phyloP scores from a whole-genome alignment of 2,329 filamentous ascomycete genomes.

The Clonostachys solani region DNA sequence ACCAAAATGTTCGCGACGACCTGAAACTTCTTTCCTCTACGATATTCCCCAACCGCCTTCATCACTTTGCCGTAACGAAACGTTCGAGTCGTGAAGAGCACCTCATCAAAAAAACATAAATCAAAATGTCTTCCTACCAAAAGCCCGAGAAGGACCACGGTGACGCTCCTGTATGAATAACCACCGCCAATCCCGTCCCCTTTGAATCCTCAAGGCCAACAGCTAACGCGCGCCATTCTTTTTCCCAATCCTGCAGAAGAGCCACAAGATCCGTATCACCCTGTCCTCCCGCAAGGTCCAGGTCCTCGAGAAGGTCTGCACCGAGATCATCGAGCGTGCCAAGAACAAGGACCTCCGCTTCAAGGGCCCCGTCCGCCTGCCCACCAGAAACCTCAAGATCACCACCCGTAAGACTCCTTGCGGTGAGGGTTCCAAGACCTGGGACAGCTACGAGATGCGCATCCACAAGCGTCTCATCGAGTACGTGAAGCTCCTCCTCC shows the following conservation, averaged over 20 bases:
- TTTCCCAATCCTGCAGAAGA: slow-evolving; percentile 54
- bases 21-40: slow-evolving; percentile 6
- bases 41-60: slow-evolving; percentile 41
- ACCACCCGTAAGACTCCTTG: slow-evolving; percentile 98
- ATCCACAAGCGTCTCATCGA: slow-evolving; percentile 99
- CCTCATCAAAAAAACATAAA: slow-evolving; percentile 18
- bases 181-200: not conserved
- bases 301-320: slow-evolving; percentile 96
- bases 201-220: not conserved
- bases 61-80: slow-evolving; percentile 76
- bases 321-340: slow-evolving; percentile 96
- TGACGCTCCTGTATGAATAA: slow-evolving; percentile 77
- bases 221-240: slow-evolving; percentile 1
- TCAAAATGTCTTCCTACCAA: slow-evolving; percentile 80
- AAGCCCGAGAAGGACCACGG: slow-evolving; percentile 92
- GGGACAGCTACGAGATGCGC: slow-evolving; percentile 98
- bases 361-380: slow-evolving; percentile 97
- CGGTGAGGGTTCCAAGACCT: slow-evolving; percentile 99
- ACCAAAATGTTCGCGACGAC: slow-evolving; percentile 6
- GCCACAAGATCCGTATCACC: slow-evolving; percentile 98
- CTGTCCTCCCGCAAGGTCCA: slow-evolving; percentile 92
- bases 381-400: slow-evolving; percentile 95
- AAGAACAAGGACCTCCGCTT: slow-evolving; percentile 97
- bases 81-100: slow-evolving; percentile 79
- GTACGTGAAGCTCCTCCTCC: slow-evolving; percentile 29